Base-by-base conservation (phyloP, 2,329 filamentous ascomycete genomes). In the Ceratocystis lukuohia region DNA sequence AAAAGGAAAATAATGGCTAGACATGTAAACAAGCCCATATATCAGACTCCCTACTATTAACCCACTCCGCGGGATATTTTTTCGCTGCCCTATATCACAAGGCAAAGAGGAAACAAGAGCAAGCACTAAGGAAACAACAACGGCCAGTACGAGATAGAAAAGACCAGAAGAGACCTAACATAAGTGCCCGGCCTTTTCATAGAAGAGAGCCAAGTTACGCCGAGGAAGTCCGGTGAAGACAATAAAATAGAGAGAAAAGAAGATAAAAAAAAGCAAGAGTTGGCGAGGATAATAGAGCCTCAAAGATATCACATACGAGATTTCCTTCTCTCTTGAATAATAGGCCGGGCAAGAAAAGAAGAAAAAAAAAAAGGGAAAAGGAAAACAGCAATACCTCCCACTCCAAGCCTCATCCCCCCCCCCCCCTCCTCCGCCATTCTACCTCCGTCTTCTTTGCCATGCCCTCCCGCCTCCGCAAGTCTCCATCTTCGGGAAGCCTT, bases 111-210 rank as follows among this genome's bases (percentile, higher is more conserved):
- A 17, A 57, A 57, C n/a, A 57, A 53, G 48, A 15, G 46, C 25
- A 15, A 15, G 2, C 53, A n/a, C 2, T 12, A 57, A 57, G 30
- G 28, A 57, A 57, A n/a, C 22, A 57, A 30, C 25, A 57, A 57
- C 30, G 22, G 53, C 37, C 37, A 41, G 37, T 41, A 41, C 37
- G 37, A 41, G 37, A 41, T 41, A 15, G 37, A 41, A 12, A 28
- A 57, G 22, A 30, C 22, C 22, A 57, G 28, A 30, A 57, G 53
- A 28, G 53, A 57, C 25, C 25, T 17, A 30, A 57, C 53, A 57
- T 28, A 57, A 57, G 53, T 57, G 53, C 53, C 53, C 28, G 53
- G 53, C 22, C 53, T 57, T 53, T 57, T 57, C 53, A 57, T 57
- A 57, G 53, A 7, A 17, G n/a, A 30, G 1, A 17, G 3, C 17